Base-by-base conservation (phyloP, 2,329 filamentous ascomycete species). In the Alternaria brassicicola region DNA sequence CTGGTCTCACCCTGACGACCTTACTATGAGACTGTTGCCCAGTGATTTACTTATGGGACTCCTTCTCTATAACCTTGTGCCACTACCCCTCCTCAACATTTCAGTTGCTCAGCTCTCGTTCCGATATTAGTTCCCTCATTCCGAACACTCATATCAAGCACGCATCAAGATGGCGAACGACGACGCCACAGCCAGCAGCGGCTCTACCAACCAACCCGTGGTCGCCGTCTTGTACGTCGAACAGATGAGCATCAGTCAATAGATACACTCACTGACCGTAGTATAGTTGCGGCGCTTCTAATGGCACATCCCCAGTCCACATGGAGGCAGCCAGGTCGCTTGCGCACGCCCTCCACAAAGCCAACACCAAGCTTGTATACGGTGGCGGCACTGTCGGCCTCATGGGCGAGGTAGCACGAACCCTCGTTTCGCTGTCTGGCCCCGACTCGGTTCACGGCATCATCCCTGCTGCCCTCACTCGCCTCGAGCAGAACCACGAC, bases 371-470 rank as follows among this genome's bases (percentile, higher is more conserved):
- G 9, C 87, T 99, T 41, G 93, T 98, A 64, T 99, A 98, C 78
- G 95, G 95, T 67, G 95, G 95, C 67, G 95, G 95, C 72, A 98
- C 94, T 2, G 88, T 92, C 35, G 95, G 95, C 9, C 85, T 99
- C 43, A 99, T 99, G 95, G 95, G 95, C 73, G 93, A 97, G 75
- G 79, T 98, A 10, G 92, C 95, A 43, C 89, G 89, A 70, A 93
- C 92, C 0, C 88, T 99, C 26, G 92, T 96, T 66, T 84, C 89
- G 0, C 86, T 97, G 62, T 88, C 89, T 5, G 94, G 95, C 3
- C 92, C 93, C 0, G 78, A 88, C 49, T 81, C 89, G 12, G 95
- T 98, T 15, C 94, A 97, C 80, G 95, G 95, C 73, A 91, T 99
- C 76, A 97, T 99, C 71, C 95, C 95, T 5, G 86, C 89, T 50